These are phyloP conservation scores for Didymella glomerata DNA, from an alignment of 2,329 filamentous ascomycete genomes.

Conservation along the genomic window DNA sequence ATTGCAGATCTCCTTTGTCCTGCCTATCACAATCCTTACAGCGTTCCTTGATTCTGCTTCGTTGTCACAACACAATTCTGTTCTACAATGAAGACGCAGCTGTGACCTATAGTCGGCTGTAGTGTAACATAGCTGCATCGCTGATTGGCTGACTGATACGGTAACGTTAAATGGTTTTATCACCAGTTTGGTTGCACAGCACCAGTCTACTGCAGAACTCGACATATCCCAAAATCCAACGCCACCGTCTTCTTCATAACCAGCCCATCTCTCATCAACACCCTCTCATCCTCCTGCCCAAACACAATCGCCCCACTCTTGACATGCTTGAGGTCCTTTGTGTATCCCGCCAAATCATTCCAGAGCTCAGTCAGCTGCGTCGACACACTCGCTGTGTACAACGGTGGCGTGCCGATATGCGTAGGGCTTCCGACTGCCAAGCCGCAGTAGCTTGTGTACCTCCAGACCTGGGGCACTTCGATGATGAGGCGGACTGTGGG, in stretches of 20 bases:
- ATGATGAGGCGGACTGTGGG: conserved; percentile 13
- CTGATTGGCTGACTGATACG: too few relatives aligned
- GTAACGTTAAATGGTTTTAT: too few relatives aligned
- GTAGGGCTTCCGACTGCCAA: neutral
- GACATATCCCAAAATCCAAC: conserved; percentile 17
- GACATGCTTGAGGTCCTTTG: conserved; percentile 1
- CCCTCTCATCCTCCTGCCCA: conserved; percentile 15
- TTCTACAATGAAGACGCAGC: too few relatives aligned
- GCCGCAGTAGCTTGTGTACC: neutral
- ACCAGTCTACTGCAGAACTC: neutral
- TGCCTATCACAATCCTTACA: too few relatives aligned
- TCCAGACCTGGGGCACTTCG: conserved; percentile 7
- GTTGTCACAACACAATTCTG: too few relatives aligned
- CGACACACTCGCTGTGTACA: conserved; percentile 8
- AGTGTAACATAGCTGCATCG: too few relatives aligned
- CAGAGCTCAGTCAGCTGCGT: conserved; percentile 9
- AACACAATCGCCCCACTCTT: conserved; percentile 17
- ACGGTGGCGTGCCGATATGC: neutral
- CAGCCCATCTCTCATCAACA: neutral
- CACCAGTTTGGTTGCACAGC: too few relatives aligned
- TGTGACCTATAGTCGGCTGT: too few relatives aligned
- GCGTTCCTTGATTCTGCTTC: too few relatives aligned
- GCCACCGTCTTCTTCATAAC: conserved; percentile 9
- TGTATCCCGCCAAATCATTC: neutral
- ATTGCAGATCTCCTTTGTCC: too few relatives aligned